Evolutionary conservation across 257 asterid species (phyloP).

Genomic region (Przewalskia tangutica): DNA sequence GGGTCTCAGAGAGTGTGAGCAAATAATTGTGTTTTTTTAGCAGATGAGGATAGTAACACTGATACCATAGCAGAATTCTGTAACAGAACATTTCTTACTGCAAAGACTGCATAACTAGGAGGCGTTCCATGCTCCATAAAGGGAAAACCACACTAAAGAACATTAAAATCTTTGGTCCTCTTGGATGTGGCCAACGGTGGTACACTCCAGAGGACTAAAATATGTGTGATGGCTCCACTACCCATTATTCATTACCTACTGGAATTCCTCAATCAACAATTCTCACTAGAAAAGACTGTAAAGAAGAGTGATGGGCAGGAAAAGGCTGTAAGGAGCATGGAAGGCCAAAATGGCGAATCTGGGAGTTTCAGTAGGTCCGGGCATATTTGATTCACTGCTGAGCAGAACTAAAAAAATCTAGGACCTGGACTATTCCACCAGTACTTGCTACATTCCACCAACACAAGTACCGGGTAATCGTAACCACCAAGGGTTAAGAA

Average conservation of each 20-base stretch:
- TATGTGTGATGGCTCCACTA: background rate
- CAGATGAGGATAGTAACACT: too few species aligned
- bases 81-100: background rate
- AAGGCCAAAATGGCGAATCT: background rate
- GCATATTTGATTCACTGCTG: background rate
- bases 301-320: background rate
- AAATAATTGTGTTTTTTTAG: background rate
- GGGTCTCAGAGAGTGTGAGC: background rate
- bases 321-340: background rate
- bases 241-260: background rate
- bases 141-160: background rate
- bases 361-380: background rate
- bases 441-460: too few species aligned
- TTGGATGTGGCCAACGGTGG: background rate
- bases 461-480: too few species aligned
- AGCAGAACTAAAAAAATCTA: too few species aligned
- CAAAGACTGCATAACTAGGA: too few species aligned
- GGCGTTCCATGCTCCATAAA: background rate
- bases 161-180: background rate
- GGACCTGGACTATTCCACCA: too few species aligned
- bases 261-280: background rate
- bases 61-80: background rate
- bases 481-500: too few species aligned
- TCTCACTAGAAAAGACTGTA: background rate
- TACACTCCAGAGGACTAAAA: background rate